Conservation (phyloP, 371 early-diverging fungal genomes). For the Rhizopus sp. region DNA sequence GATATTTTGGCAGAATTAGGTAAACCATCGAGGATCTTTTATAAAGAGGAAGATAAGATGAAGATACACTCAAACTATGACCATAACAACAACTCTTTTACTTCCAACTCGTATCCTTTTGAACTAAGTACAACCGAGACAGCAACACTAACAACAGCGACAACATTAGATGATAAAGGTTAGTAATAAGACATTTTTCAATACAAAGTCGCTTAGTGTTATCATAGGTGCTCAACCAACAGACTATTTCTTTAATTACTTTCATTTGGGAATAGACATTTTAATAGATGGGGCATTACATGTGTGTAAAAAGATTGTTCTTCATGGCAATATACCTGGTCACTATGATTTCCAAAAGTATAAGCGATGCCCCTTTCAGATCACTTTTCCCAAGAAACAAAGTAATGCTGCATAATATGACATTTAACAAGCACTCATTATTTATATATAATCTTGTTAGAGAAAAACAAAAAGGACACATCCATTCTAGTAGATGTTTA, state of each 20-base stretch:
- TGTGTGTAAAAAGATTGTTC: conserved; percentile 70
- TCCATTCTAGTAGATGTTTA: conserved; percentile 41
- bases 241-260: conserved; percentile 74
- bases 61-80: conserved; percentile 60
- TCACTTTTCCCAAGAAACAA: conserved; percentile 38
- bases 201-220: background rate
- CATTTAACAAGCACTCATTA: background rate
- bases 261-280: conserved; percentile 74
- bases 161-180: background rate
- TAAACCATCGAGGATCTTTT: conserved; percentile 60
- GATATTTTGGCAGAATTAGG: conserved; percentile 75
- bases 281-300: conserved; percentile 71
- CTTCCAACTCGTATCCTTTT: conserved; percentile 10
- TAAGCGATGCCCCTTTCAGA: conserved; percentile 57
- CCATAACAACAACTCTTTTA: conserved; percentile 11
- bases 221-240: conserved; percentile 33
- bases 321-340: conserved; percentile 77
- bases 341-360: conserved; percentile 77
- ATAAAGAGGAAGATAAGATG: conserved; percentile 77
- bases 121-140: conserved; percentile 18
- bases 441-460: conserved; percentile 1
- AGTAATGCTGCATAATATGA: conserved; percentile 9
- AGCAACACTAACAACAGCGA: background rate
- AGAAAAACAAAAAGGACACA: conserved; percentile 12
- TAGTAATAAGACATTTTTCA: background rate